Conservation (phyloP, 441 rosid genomes). For the Sinapis alba region DNA sequence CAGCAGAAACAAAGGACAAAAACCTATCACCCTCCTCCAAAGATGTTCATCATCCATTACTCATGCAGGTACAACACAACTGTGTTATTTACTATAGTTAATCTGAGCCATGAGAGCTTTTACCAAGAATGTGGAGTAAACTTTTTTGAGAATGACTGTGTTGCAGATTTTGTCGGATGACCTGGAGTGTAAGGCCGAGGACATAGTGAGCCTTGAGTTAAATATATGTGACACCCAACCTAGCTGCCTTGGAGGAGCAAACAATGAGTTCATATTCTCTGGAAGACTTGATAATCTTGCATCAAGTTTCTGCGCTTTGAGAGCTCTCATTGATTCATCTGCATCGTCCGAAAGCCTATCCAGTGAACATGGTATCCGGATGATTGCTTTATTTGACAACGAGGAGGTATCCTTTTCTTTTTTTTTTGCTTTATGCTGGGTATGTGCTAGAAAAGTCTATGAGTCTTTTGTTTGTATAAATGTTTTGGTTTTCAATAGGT, state of each 20-base stretch:
- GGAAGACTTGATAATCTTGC: constrained; percentile 98
- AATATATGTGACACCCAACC: constrained; percentile 95
- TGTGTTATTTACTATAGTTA: not conserved
- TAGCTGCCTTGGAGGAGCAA: constrained; percentile 96
- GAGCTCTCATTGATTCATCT: constrained; percentile 88
- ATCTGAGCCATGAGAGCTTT: not conserved
- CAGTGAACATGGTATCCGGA: constrained; percentile 66
- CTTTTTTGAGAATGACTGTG: not conserved
- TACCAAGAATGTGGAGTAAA: not conserved
- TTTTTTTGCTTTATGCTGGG: not conserved
- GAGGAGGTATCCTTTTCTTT: constrained; percentile 70
- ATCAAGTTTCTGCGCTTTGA: constrained; percentile 84
- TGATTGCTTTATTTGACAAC: constrained; percentile 95
- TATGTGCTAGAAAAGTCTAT: constrained; percentile 2
- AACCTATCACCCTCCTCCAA: constrained; percentile 45
- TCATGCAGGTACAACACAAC: constrained; percentile 66
- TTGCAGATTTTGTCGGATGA: constrained; percentile 78
- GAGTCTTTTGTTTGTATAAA: not conserved
- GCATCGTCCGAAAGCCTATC: constrained; percentile 53
- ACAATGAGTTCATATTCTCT: constrained; percentile 85
- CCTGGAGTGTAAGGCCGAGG: constrained; percentile 62
- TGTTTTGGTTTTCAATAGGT: constrained; percentile 55
- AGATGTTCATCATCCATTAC: constrained; percentile 78
- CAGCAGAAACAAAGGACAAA: constrained; percentile 58
- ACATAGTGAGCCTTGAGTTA: constrained; percentile 79